A percentile compares a stretch with the other conserved stretches of the same genome.
Conservation (phyloP, 2,329 filamentous ascomycete species). For the Sporothrix euskadiensis region DNA sequence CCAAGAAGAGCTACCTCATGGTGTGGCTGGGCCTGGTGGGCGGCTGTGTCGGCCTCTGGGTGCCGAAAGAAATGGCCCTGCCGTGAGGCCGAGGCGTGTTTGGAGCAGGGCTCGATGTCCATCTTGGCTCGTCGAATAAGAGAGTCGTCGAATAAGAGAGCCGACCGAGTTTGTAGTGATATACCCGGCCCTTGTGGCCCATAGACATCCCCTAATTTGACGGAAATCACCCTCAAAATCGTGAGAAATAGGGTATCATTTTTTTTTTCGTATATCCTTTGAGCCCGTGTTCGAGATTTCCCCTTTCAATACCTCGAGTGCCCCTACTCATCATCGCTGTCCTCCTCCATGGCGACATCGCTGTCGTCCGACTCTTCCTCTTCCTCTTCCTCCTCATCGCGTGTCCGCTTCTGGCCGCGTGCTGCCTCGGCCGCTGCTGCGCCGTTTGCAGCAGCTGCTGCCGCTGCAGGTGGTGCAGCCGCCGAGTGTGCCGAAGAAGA, state of each 20-base stretch:
- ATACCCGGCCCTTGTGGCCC: background rate
- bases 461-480: background rate
- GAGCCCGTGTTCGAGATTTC: background rate
- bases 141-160: background rate
- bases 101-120: too few species aligned
- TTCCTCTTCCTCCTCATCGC: slow-evolving; percentile 68
- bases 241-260: slow-evolving; percentile 22
- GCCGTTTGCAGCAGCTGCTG: slow-evolving; percentile 44
- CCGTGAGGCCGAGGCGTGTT: slow-evolving; percentile 33
- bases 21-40: slow-evolving; percentile 89
- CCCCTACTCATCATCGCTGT: slow-evolving; percentile 66
- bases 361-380: slow-evolving; percentile 63
- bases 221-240: background rate
- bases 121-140: background rate
- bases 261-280: slow-evolving; percentile 3
- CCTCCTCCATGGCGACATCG: slow-evolving; percentile 67
- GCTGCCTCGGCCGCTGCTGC: slow-evolving; percentile 5
- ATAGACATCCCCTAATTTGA: background rate
- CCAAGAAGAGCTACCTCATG: slow-evolving; percentile 72
- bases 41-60: slow-evolving; percentile 72
- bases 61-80: slow-evolving; percentile 68
- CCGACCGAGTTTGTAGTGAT: background rate
- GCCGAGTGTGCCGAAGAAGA: slow-evolving; percentile 44
- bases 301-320: background rate
- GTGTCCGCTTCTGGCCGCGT: slow-evolving; percentile 67